phyloP scores from a whole-genome alignment of 176 grass and related monocot species.

The Phoenix dactylifera region DNA sequence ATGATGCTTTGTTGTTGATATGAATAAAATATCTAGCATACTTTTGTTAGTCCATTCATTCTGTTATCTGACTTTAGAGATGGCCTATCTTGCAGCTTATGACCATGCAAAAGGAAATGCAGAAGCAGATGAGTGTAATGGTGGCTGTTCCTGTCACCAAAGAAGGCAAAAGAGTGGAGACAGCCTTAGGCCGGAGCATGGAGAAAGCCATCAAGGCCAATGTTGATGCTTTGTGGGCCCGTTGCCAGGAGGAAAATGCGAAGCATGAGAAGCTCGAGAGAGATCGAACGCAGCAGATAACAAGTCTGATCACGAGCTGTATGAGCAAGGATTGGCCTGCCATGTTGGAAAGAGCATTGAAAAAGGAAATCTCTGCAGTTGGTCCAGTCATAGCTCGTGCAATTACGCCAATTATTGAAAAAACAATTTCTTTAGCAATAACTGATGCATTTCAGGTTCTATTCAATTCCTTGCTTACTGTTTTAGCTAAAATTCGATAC shows the following conservation, averaged over 20 bases:
- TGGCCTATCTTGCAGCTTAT: slow-evolving; percentile 48
- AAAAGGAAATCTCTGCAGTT: slow-evolving; percentile 68
- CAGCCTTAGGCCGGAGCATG: slow-evolving; percentile 57
- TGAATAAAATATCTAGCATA: too few species aligned
- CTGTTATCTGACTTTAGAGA: slow-evolving; percentile 3
- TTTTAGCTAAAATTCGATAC: not conserved
- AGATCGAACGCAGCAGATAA: slow-evolving; percentile 66
- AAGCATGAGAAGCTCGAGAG: slow-evolving; percentile 71
- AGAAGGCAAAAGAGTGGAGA: slow-evolving; percentile 80
- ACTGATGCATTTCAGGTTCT: slow-evolving; percentile 84
- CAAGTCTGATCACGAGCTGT: slow-evolving; percentile 53
- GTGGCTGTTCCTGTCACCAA: slow-evolving; percentile 57
- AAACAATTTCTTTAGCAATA: slow-evolving; percentile 61
- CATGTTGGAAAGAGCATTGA: slow-evolving; percentile 60
- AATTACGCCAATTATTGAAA: slow-evolving; percentile 62
- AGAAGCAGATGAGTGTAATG: slow-evolving; percentile 66
- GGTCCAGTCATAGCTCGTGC: slow-evolving; percentile 62
- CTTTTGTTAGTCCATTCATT: too few species aligned
- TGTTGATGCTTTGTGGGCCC: slow-evolving; percentile 76
- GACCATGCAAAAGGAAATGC: slow-evolving; percentile 59
- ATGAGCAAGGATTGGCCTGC: slow-evolving; percentile 68
- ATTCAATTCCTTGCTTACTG: slow-evolving; percentile 4
- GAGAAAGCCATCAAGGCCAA: slow-evolving; percentile 84
- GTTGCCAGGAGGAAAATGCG: slow-evolving; percentile 72
- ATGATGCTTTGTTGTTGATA: too few species aligned